Evolutionary conservation across 495 filamentous ascomycete species (phyloP).

Genomic region (Neurospora terricola): DNA sequence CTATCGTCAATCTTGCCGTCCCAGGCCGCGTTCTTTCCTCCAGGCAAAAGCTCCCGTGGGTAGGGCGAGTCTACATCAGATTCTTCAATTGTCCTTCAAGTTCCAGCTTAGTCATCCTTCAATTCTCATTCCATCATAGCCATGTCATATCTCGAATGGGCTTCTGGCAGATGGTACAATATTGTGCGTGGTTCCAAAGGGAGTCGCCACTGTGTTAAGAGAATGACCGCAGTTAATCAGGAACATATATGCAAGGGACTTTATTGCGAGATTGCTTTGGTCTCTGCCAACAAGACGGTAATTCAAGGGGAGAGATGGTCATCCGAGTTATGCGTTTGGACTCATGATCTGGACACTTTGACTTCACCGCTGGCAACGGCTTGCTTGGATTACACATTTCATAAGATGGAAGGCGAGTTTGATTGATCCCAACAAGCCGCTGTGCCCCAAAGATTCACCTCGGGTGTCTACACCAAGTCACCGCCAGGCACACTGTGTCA

Average conservation of each 20-base stretch:
- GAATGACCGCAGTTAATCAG: neutral
- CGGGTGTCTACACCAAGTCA: neutral
- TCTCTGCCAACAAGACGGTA: neutral
- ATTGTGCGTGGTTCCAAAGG: neutral
- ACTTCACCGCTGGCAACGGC: neutral
- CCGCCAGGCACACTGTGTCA: neutral
- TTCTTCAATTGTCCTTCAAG: neutral
- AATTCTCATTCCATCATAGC: neutral
- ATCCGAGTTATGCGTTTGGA: neutral
- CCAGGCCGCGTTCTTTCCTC: neutral
- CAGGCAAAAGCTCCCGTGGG: neutral
- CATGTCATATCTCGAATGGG: neutral
- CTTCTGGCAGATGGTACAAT: neutral
- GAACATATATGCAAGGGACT: neutral
- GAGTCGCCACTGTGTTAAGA: neutral
- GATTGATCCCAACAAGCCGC: neutral
- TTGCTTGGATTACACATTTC: neutral
- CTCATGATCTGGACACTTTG: neutral
- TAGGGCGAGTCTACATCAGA: neutral
- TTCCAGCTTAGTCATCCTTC: neutral
- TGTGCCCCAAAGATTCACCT: neutral
- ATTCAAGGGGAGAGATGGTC: neutral
- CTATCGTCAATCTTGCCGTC: neutral
- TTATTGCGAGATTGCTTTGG: neutral
- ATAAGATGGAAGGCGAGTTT: neutral